Percentiles rank a stretch among this genome's conserved stretches.
phyloP scores from a whole-genome alignment of 139 green algal species.

The Nannochloris sp. region DNA sequence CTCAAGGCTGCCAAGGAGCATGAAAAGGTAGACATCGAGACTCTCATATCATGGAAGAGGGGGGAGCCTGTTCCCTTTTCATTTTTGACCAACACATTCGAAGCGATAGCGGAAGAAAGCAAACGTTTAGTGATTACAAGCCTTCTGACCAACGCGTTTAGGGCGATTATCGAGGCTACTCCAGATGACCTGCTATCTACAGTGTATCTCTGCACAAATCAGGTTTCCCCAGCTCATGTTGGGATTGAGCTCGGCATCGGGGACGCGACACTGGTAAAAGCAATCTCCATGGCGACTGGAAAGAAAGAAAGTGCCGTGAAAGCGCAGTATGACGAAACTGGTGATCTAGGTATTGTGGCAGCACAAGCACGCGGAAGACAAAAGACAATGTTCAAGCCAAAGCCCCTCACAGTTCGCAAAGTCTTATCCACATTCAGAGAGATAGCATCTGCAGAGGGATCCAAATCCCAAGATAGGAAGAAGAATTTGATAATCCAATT shows the following conservation, averaged over 20 bases:
- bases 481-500: conserved; percentile 76
- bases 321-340: conserved; percentile 62
- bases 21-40: conserved; percentile 28
- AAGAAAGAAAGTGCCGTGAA: conserved; percentile 77
- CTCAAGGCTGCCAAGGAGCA: conserved; percentile 45
- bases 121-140: conserved; percentile 59
- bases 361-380: conserved; percentile 31
- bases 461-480: conserved; percentile 63
- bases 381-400: conserved; percentile 44
- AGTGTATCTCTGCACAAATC: conserved; percentile 89
- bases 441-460: conserved; percentile 54
- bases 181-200: conserved; percentile 74
- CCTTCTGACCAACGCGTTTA: conserved; percentile 65
- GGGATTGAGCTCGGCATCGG: conserved; percentile 94
- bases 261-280: conserved; percentile 86
- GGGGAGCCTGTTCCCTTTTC: conserved; percentile 67
- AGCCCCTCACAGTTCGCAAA: conserved; percentile 32
- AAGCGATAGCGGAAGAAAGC: conserved; percentile 38
- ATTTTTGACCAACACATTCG: conserved; percentile 69
- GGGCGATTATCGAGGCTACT: conserved; percentile 63
- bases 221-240: conserved; percentile 77
- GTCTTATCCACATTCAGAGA: conserved; percentile 58
- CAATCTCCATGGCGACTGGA: conserved; percentile 72
- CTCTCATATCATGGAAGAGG: conserved; percentile 44
- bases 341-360: conserved; percentile 86